Base-by-base conservation (phyloP, 2,329 filamentous ascomycete species). In the Colletotrichum tamarilloi region DNA sequence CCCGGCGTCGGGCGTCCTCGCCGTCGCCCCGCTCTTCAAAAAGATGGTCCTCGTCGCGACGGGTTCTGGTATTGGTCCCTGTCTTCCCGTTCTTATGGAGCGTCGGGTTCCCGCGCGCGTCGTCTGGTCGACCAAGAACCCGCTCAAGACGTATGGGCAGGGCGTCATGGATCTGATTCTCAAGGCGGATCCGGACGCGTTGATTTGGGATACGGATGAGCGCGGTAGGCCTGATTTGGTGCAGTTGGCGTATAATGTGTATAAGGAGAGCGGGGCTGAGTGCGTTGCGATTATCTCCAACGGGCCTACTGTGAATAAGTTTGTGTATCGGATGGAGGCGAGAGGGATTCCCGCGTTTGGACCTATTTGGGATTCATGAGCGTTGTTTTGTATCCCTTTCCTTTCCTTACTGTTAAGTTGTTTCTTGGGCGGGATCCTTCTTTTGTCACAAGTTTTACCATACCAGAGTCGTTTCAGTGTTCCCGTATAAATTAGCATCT, bases 281-380 rank as follows among this genome's bases (percentile, higher is more conserved):
- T 93, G 92, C 5, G 92, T 94, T 38, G 91, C 94, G 78, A 88
- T 94, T 73, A 92, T 95, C 77, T 91, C 91, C 67, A 95, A 95
- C 79, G 89, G 91, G 67, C 87, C 82, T 66, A 87, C 94, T 32
- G 94, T 92, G 24, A 87, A 87, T 77, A 89, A 89, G 83, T 86
- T 95, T 4, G 92, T 95, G 1, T 93, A 91, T 79, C 91, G 88
- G 24, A 82, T 95, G 72, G 92, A 94, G 82, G 86, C 85, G 42
- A 85, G 91, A 63, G 92, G 92, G 0, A 81, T 94, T 5, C 87
- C 90, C 2, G 92, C 92, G 6, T 95, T 89, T 82, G 93, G 93
- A 5, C 92, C 93, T 5, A 93, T 95, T 76, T 95, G 92, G 84
- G 93, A 95, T 72, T 85, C 84, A 59, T 85, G 59, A 77, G 28